Conservation (phyloP, 306 rosid genomes). For the Canavalia gladiata region DNA sequence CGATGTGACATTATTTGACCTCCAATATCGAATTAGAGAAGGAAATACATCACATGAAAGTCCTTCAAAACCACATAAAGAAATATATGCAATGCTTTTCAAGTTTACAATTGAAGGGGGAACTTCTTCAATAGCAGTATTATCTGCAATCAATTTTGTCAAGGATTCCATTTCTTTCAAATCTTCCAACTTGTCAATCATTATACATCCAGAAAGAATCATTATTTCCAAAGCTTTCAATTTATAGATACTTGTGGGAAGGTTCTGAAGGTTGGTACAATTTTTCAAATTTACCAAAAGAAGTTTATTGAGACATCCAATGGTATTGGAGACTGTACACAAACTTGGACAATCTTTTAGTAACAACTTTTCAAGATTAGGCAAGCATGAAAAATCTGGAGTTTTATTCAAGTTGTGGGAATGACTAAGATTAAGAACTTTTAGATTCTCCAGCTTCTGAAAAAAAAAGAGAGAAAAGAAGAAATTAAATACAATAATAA, state of each 20-base stretch:
- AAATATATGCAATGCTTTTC: slow-evolving; percentile 45
- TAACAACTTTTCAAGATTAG: slow-evolving; percentile 53
- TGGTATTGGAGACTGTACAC: not conserved
- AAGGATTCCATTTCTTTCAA: slow-evolving; percentile 46
- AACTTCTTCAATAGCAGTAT: slow-evolving; percentile 48
- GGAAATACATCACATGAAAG: slow-evolving; percentile 43
- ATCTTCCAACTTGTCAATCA: slow-evolving; percentile 49
- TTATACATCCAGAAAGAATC: slow-evolving; percentile 51
- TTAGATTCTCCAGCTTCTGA: slow-evolving; percentile 45
- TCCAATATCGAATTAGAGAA: slow-evolving; percentile 47
- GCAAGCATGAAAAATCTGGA: slow-evolving; percentile 55
- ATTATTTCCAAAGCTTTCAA: slow-evolving; percentile 44
- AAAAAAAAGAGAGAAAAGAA: not conserved
- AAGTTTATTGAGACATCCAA: slow-evolving; percentile 42
- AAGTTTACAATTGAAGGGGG: slow-evolving; percentile 43
- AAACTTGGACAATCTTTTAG: slow-evolving; percentile 50
- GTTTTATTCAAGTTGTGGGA: slow-evolving; percentile 44
- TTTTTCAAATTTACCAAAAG: slow-evolving; percentile 46
- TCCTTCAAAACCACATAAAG: slow-evolving; percentile 53
- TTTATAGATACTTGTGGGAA: slow-evolving; percentile 52
- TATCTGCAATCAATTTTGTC: slow-evolving; percentile 44
- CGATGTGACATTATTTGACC: not conserved
- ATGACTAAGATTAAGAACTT: slow-evolving; percentile 57
- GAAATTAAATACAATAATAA: not conserved
- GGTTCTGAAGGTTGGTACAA: slow-evolving; percentile 36